Conservation (phyloP, 202 grass and related monocot species). For the Elaeis oleifera region DNA sequence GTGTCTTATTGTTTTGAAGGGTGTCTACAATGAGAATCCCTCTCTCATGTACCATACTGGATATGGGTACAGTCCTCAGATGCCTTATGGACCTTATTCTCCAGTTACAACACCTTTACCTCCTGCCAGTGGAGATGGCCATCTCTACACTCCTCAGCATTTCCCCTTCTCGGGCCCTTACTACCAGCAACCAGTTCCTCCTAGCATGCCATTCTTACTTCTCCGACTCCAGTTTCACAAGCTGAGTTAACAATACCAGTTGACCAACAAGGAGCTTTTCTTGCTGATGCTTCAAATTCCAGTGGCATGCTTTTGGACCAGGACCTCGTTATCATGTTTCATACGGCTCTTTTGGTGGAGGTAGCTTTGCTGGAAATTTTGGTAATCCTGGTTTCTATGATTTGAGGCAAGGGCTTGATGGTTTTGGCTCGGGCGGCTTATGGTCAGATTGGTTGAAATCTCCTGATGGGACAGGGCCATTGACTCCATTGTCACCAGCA, state of each 20-base stretch:
- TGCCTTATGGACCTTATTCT: constrained; percentile 16
- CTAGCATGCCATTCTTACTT: constrained; percentile 48
- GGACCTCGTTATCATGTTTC: constrained; percentile 48
- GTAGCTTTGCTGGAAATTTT: constrained; percentile 23
- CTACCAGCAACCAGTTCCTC: constrained; percentile 49
- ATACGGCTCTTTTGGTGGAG: constrained; percentile 43
- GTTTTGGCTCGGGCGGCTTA: not conserved
- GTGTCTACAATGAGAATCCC: constrained; percentile 37
- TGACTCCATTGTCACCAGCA: constrained; percentile 27
- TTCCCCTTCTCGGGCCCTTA: constrained; percentile 17
- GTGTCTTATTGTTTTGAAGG: constrained; percentile 28
- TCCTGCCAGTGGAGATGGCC: not conserved
- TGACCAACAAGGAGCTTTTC: constrained; percentile 41
- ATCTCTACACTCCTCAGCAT: not conserved
- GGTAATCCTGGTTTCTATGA: constrained; percentile 5
- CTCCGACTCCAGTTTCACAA: constrained; percentile 39
- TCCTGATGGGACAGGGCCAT: constrained; percentile 19
- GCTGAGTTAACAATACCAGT: constrained; percentile 33
- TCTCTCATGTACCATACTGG: constrained; percentile 45
- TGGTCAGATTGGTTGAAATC: constrained; percentile 22
- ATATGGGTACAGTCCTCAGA: constrained; percentile 43
- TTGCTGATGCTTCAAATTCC: constrained; percentile 29
- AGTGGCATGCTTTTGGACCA: constrained; percentile 38
- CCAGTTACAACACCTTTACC: not conserved
- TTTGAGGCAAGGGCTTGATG: constrained; percentile 17